Conservation (phyloP, 73 alveolate genomes). For the Paramecium caudatum region DNA sequence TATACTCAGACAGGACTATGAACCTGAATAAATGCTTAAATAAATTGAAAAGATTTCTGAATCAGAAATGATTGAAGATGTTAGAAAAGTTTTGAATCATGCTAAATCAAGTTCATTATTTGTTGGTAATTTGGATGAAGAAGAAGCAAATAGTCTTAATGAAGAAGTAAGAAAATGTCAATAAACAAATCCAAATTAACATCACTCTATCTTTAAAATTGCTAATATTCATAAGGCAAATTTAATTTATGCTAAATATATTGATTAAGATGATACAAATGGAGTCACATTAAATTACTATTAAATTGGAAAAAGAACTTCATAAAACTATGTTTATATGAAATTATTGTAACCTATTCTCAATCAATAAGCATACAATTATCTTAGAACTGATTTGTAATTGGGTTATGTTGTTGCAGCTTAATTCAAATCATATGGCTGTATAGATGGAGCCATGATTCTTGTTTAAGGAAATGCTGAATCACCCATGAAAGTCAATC, state of each 20-base stretch:
- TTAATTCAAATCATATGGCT: neutral
- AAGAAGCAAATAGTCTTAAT: neutral
- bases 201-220: neutral
- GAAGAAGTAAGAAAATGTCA: neutral
- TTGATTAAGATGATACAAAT: slow-evolving; percentile 50
- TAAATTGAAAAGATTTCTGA: neutral
- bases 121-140: slow-evolving; percentile 49
- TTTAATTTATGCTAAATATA: neutral
- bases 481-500: slow-evolving; percentile 25
- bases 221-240: neutral
- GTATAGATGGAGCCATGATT: neutral
- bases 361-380: neutral
- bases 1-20: neutral
- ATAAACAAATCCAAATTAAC: neutral
- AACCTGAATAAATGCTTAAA: neutral
- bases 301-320: slow-evolving; percentile 55
- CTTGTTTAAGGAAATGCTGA: slow-evolving; percentile 23
- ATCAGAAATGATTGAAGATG: slow-evolving; percentile 29
- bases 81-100: neutral
- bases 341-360: neutral
- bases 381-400: neutral
- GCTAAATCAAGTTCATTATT: neutral
- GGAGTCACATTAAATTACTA: slow-evolving; percentile 52
- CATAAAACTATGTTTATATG: slow-evolving; percentile 20
- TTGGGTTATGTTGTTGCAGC: neutral